Evolutionary conservation across 2,329 filamentous ascomycete species (phyloP), one percentile per base, ranked within the genome.

Genomic region (Madurella fahalii): DNA sequence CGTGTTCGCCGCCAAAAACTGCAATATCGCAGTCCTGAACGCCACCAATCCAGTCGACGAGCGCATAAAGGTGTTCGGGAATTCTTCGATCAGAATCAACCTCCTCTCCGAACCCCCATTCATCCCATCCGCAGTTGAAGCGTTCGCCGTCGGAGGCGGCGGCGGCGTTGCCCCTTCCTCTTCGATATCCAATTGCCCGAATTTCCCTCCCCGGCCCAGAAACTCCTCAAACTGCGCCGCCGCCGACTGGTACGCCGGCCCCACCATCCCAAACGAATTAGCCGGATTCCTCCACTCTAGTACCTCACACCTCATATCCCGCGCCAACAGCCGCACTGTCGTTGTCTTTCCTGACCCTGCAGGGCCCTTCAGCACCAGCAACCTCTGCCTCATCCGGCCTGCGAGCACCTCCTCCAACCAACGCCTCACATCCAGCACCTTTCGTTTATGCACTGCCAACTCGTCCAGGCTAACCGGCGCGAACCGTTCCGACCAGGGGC

Each of bases 311-410:
- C 80, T 81, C 74, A 97, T 76, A n/a, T 87, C 83, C 59, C 83
- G 83, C 4, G 92, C 87, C 37, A 99, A 78, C 18, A 96, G 74
- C 11, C 82, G 81, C 50, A 97, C 67, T 0, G 93, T 95, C 0
- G 90, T 91, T 0, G 94, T 97, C 73, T 99, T 99, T 31, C 90
- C 94, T 34, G 89, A 89, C 17, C 94, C 94, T 41, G 94, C 92
- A 34, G 91, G 85, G 11, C 94, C 94, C 70, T 95, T 96, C 42
- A 99, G 76, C 30, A 99, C 78, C 54, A 96, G 79, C 54, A 96
- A 68, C 57, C 88, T 82, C 75, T 95, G 84, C 56, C 81, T 77
- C 69, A 81, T 72, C 39, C 76, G 75, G 15, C 89, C 88, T 25
- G 72, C 69, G 58, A 90, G 80, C 16, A 90, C 89, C 65, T 86